Conservation (phyloP, 805 yeast genomes). For the Saccharomycopsis olivae region DNA sequence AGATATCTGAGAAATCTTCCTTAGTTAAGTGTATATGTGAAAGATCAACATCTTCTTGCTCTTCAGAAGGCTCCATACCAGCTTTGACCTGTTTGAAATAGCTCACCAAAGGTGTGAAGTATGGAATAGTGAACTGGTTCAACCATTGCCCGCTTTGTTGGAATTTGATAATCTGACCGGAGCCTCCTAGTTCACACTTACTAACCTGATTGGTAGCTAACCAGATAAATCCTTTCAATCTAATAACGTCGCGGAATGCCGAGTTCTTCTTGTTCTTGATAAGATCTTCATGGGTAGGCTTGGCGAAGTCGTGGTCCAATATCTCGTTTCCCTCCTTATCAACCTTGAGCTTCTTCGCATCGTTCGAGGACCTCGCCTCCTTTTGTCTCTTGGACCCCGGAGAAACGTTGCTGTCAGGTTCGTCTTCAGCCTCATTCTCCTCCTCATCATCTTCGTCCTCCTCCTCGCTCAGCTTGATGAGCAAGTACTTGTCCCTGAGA, state of each 20-base stretch:
- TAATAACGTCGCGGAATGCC: constrained; percentile 28
- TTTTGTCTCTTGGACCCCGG: constrained; percentile 13
- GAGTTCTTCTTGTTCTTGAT: constrained; percentile 28
- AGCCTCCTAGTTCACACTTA: constrained; percentile 16
- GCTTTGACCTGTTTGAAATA: not conserved
- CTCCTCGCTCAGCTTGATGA: constrained; percentile 19
- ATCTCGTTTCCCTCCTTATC: constrained; percentile 5
- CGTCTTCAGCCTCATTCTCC: constrained; percentile 3
- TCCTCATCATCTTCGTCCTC: constrained; percentile 18
- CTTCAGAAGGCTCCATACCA: not conserved
- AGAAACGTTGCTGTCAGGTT: constrained; percentile 5
- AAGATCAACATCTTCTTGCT: constrained; percentile 5
- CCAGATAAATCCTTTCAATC: constrained; percentile 38
- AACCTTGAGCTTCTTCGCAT: constrained; percentile 11
- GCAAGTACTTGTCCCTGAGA: constrained; percentile 28
- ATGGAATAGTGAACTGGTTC: constrained; percentile 13
- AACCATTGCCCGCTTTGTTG: constrained; percentile 11
- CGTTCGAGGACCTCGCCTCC: not conserved
- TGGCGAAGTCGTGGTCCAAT: constrained; percentile 5
- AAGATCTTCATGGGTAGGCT: constrained; percentile 22
- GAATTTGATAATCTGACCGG: constrained; percentile 17
- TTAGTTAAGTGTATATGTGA: not conserved
- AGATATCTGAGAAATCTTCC: constrained; percentile 22
- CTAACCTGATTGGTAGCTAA: constrained; percentile 27
- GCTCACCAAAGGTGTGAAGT: constrained; percentile 1